These are phyloP conservation scores for Malassezia sp. DNA, from an alignment of 1,284 basidiomycete species.

Conservation along the genomic window DNA sequence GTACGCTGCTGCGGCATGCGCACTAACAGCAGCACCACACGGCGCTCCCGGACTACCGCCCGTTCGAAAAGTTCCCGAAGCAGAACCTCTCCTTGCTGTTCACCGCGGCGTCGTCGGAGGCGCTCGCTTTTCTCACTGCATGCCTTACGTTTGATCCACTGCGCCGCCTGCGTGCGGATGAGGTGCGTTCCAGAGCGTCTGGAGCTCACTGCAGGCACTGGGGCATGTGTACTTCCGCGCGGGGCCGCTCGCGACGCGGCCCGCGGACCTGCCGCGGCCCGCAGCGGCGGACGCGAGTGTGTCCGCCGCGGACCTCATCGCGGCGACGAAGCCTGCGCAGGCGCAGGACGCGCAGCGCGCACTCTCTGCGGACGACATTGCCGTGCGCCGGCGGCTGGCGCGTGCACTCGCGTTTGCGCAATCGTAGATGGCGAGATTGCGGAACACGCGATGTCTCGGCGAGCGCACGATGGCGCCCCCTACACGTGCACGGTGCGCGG, in stretches of 20 bases:
- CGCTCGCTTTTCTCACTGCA: constrained; percentile 68
- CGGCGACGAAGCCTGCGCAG: too few relatives aligned
- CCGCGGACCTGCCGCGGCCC: constrained; percentile 30
- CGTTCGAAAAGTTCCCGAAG: constrained; percentile 55
- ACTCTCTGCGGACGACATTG: constrained; percentile 26
- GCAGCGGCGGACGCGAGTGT: constrained; percentile 16
- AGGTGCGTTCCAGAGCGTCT: constrained; percentile 6
- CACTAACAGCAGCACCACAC: constrained; percentile 74
- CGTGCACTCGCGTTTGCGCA: constrained; percentile 15
- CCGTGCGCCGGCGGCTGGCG: constrained; percentile 31
- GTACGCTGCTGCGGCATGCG: constrained; percentile 48
- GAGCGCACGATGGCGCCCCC: too few relatives aligned
- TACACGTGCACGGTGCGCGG: too few relatives aligned
- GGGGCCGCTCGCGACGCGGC: constrained; percentile 30
- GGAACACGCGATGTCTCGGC: too few relatives aligned
- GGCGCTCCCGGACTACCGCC: constrained; percentile 45
- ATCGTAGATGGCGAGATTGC: neutral
- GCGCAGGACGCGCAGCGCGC: constrained; percentile 17
- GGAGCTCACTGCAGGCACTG: constrained; percentile 16
- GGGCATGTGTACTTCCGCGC: constrained; percentile 37
- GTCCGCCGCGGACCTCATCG: too few relatives aligned
- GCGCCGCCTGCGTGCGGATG: constrained; percentile 61
- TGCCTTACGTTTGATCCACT: constrained; percentile 77
- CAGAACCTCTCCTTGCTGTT: constrained; percentile 73
- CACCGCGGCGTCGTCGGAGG: constrained; percentile 75